Evolutionary conservation across 306 rosid species (phyloP).

Genomic region (Leucaena leucocephala): DNA sequence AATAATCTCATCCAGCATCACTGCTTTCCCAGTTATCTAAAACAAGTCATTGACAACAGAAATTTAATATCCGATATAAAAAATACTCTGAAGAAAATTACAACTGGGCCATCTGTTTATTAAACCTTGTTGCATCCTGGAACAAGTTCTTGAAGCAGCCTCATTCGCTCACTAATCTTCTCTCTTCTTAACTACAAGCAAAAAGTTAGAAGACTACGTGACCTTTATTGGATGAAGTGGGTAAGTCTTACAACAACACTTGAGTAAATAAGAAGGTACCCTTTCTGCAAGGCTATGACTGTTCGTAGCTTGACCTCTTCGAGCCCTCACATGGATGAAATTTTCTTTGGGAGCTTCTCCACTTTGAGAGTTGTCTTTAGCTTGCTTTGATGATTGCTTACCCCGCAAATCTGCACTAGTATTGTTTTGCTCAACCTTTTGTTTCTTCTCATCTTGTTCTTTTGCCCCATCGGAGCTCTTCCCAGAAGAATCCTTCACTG

Average conservation of each 20-base stretch:
- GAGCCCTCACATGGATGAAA: slow-evolving; percentile 78
- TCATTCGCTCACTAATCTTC: slow-evolving; percentile 83
- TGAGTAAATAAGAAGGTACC: slow-evolving; percentile 42
- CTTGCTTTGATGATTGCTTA: slow-evolving; percentile 58
- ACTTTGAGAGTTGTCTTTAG: slow-evolving; percentile 58
- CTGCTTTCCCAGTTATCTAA: slow-evolving; percentile 86
- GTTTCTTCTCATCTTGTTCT: slow-evolving; percentile 58
- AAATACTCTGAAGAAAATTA: slow-evolving; percentile 26
- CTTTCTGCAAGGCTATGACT: slow-evolving; percentile 97
- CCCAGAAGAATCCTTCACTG: slow-evolving; percentile 51
- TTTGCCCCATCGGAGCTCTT: slow-evolving; percentile 51
- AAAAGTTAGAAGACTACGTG: slow-evolving; percentile 7
- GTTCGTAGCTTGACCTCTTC: slow-evolving; percentile 92
- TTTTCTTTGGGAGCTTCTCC: slow-evolving; percentile 67
- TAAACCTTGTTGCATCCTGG: slow-evolving; percentile 86
- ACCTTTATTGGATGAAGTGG: not conserved
- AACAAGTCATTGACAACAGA: slow-evolving; percentile 22
- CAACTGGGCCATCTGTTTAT: not conserved
- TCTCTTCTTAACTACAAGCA: slow-evolving; percentile 78
- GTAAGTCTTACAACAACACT: not conserved
- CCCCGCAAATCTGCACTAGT: slow-evolving; percentile 43
- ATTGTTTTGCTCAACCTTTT: slow-evolving; percentile 47
- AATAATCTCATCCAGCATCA: slow-evolving; percentile 89
- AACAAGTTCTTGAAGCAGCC: slow-evolving; percentile 90
- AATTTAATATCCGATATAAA: not conserved